A percentile compares a stretch with the other conserved stretches of the same genome.
Evolutionary conservation across 768 basidiomycete genomes (phyloP).

Genomic region (Baorangia bicolor): DNA sequence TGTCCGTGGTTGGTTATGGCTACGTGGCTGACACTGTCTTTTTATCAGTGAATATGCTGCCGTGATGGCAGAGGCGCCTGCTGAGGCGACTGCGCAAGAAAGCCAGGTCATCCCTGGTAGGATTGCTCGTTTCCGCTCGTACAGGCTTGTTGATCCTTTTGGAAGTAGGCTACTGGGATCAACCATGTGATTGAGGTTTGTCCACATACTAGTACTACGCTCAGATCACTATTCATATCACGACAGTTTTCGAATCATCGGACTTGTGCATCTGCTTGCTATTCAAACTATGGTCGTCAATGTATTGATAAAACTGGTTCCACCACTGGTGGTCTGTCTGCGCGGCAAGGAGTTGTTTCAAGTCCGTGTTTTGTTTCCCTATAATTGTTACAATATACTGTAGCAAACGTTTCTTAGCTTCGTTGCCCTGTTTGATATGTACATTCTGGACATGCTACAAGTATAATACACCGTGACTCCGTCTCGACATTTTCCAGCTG

Average conservation of each 20-base stretch:
- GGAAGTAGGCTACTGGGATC: constrained; percentile 4
- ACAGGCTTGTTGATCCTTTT: background rate
- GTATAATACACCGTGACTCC: too few relatives aligned
- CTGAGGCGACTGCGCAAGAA: constrained; percentile 3
- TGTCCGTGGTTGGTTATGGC: background rate
- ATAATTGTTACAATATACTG: too few relatives aligned
- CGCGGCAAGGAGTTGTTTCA: too few relatives aligned
- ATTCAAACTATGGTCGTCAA: background rate
- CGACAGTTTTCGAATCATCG: too few relatives aligned
- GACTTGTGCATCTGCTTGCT: background rate
- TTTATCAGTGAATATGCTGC: constrained; percentile 18
- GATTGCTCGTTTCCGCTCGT: background rate
- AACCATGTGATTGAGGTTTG: constrained; percentile 4
- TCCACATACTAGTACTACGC: too few relatives aligned
- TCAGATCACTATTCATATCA: background rate
- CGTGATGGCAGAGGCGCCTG: constrained; percentile 18
- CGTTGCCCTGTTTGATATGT: too few relatives aligned
- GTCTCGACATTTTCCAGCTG: too few relatives aligned
- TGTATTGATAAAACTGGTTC: too few relatives aligned
- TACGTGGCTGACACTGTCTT: background rate
- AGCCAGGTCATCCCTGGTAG: constrained; percentile 12
- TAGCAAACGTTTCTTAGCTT: too few relatives aligned
- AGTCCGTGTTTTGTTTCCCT: background rate
- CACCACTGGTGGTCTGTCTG: too few relatives aligned
- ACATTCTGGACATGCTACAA: too few relatives aligned